Percentiles rank a stretch among this genome's conserved stretches.
phyloP scores from a whole-genome alignment of 2,329 filamentous ascomycete genomes.

The Clarireedia homoeocarpa region DNA sequence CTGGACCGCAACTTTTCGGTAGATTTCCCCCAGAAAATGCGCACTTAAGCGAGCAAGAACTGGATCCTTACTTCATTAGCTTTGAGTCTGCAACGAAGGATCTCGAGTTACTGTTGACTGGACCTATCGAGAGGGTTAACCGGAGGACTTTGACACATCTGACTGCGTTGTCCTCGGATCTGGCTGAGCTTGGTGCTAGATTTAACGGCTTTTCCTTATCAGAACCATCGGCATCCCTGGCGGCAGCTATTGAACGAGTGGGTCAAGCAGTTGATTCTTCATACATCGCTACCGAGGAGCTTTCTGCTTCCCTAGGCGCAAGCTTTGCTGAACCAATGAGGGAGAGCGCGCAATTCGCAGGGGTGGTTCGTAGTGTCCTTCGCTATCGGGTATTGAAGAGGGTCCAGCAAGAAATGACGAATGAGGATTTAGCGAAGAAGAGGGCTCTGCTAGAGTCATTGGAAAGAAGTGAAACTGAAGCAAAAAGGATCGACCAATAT shows the following conservation, averaged over 20 bases:
- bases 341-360: conserved; percentile 93
- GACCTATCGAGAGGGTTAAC: conserved; percentile 96
- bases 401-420: conserved; percentile 95
- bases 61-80: conserved; percentile 92
- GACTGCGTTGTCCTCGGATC: conserved; percentile 73
- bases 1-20: conserved; percentile 56
- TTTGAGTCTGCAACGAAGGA: conserved; percentile 92
- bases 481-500: conserved; percentile 88
- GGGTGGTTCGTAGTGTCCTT: conserved; percentile 82
- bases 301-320: conserved; percentile 80
- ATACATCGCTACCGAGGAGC: conserved; percentile 89
- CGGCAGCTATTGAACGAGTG: conserved; percentile 85
- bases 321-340: conserved; percentile 97
- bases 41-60: conserved; percentile 74
- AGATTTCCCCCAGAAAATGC: conserved; percentile 77
- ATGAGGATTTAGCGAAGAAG: conserved; percentile 88
- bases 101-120: conserved; percentile 77
- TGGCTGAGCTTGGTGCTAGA: conserved; percentile 88
- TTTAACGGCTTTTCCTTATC: conserved; percentile 97
- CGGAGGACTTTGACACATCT: conserved; percentile 80
- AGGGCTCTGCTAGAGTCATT: conserved; percentile 71
- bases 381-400: conserved; percentile 87
- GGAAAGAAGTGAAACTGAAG: conserved; percentile 90
- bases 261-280: conserved; percentile 94
- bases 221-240: conserved; percentile 80